These are phyloP conservation scores for Ramularia collo-cygni DNA, from an alignment of 2,329 filamentous ascomycete genomes.

Conservation along the genomic window DNA sequence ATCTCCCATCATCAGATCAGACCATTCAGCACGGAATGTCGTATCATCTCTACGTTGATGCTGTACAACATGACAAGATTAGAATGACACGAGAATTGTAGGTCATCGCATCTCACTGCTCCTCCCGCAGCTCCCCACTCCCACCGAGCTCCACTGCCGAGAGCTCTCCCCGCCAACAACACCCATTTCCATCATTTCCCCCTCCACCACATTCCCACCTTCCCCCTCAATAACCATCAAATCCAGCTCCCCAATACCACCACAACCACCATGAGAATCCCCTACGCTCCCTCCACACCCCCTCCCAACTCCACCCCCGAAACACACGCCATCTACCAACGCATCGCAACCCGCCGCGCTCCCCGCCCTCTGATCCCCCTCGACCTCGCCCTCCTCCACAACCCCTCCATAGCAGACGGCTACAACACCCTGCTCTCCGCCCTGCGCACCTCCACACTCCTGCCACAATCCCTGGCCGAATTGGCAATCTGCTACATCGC, in stretches of 20 bases:
- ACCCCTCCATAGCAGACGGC: conserved; percentile 66
- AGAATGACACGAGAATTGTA: too few species aligned
- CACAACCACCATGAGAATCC: conserved; percentile 52
- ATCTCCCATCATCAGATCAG: too few species aligned
- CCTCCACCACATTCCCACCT: neutral
- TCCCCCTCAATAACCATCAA: neutral
- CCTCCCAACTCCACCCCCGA: conserved; percentile 44
- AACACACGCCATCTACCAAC: conserved; percentile 48
- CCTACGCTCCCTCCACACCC: conserved; percentile 54
- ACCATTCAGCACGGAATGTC: too few species aligned
- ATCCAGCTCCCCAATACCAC: neutral
- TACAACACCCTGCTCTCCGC: conserved; percentile 63
- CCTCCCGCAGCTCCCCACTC: too few species aligned
- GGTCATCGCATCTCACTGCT: too few species aligned
- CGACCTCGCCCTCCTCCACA: conserved; percentile 70
- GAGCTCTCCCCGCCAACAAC: too few species aligned
- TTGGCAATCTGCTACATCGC: conserved; percentile 33
- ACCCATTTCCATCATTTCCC: neutral
- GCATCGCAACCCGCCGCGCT: conserved; percentile 58
- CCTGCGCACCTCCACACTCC: conserved; percentile 30
- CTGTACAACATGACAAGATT: too few species aligned
- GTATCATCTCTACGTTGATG: too few species aligned
- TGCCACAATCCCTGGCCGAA: conserved; percentile 27
- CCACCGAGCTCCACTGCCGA: too few species aligned
- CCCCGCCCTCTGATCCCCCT: conserved; percentile 66